Evolutionary conservation across 495 filamentous ascomycete species (phyloP).

Genomic region (Halenospora varia): DNA sequence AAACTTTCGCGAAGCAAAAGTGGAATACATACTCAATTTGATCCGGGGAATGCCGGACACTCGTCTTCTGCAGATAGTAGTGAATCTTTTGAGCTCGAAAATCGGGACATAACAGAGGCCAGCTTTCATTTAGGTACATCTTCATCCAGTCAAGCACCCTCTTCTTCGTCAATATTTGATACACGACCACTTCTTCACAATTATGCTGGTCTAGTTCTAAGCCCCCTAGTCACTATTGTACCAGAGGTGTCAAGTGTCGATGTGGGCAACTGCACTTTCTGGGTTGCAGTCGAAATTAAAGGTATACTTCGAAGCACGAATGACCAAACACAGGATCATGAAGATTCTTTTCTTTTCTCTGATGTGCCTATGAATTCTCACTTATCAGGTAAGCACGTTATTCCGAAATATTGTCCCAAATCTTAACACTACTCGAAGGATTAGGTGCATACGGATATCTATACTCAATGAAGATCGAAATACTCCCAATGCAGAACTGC

Average conservation of each 20-base stretch:
- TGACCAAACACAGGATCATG: background rate
- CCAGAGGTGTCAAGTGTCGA: constrained; percentile 48
- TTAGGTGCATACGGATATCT: constrained; percentile 8
- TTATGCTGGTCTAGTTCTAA: constrained; percentile 31
- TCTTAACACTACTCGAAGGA: constrained; percentile 4
- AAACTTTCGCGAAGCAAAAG: constrained; percentile 11
- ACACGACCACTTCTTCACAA: background rate
- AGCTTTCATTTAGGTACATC: constrained; percentile 22
- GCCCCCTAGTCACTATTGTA: constrained; percentile 38
- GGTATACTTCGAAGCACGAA: constrained; percentile 19
- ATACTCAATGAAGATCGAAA: constrained; percentile 18
- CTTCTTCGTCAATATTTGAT: constrained; percentile 1
- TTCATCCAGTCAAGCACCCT: background rate
- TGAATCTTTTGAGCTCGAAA: constrained; percentile 2
- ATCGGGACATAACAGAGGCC: constrained; percentile 15
- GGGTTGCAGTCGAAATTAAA: constrained; percentile 44
- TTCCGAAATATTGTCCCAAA: background rate
- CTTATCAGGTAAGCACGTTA: constrained; percentile 3
- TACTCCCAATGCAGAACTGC: constrained; percentile 11
- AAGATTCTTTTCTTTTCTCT: background rate
- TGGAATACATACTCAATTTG: background rate
- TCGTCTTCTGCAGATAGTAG: background rate
- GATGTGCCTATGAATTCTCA: background rate
- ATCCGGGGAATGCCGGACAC: background rate
- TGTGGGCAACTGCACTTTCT: constrained; percentile 30